Evolutionary conservation across 2,329 filamentous ascomycete genomes (phyloP).

Genomic region (Fusarium xylarioides): DNA sequence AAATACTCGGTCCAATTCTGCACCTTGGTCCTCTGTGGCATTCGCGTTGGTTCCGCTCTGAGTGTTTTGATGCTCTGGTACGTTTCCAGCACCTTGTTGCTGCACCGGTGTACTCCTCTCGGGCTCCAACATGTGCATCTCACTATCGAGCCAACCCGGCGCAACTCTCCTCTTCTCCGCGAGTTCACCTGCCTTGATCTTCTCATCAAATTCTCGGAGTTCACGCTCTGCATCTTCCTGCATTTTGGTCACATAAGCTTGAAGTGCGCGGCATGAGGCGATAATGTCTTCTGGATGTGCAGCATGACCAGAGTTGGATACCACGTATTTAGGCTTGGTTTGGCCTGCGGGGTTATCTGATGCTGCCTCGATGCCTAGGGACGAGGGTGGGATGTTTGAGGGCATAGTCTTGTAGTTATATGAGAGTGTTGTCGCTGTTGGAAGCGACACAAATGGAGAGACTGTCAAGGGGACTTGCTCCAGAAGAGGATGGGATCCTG

Average conservation of each 20-base stretch:
- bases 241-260: constrained; percentile 76
- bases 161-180: constrained; percentile 83
- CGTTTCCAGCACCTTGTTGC: constrained; percentile 40
- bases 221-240: constrained; percentile 73
- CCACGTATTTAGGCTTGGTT: constrained; percentile 75
- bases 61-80: constrained; percentile 15
- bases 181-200: constrained; percentile 70
- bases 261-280: constrained; percentile 80
- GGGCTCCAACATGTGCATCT: constrained; percentile 74
- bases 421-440: constrained; percentile 87
- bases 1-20: constrained; percentile 67
- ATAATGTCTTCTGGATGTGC: constrained; percentile 90
- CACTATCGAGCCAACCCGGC: constrained; percentile 83
- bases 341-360: constrained; percentile 48
- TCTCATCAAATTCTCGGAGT: constrained; percentile 75
- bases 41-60: constrained; percentile 33
- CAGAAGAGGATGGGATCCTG: constrained; percentile 86
- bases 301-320: constrained; percentile 80
- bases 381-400: constrained; percentile 75
- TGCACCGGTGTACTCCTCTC: constrained; percentile 56
- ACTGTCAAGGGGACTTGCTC: constrained; percentile 93
- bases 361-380: constrained; percentile 49
- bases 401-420: constrained; percentile 95
- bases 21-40: constrained; percentile 59
- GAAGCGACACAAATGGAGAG: constrained; percentile 91